Conservation (phyloP, 352 stramenopile species). For the Phytophthora hybrid region DNA sequence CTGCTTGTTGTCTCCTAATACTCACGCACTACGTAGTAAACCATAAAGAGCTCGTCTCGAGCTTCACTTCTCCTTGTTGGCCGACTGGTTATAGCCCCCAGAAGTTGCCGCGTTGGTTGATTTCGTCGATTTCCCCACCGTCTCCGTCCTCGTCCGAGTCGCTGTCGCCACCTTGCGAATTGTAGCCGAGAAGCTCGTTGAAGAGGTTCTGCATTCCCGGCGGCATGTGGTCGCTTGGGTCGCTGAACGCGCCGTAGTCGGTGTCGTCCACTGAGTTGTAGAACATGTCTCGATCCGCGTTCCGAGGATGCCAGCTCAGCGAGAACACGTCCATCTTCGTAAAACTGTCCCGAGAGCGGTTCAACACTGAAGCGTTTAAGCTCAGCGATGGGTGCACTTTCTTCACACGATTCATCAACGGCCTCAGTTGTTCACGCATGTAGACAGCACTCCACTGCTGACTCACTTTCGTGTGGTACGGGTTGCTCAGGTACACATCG, state of each 20-base stretch:
- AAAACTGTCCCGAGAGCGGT: constrained; percentile 17
- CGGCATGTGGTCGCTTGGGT: constrained; percentile 3
- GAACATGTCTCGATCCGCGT: constrained; percentile 18
- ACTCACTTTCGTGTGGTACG: constrained; percentile 15
- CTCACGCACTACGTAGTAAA: not conserved
- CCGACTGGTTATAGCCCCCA: not conserved
- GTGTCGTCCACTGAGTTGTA: constrained; percentile 10
- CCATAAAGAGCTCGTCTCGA: not conserved
- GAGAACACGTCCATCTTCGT: constrained; percentile 17
- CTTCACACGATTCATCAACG: constrained; percentile 19
- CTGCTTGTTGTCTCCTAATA: not conserved
- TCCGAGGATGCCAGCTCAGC: constrained; percentile 16
- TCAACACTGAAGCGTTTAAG: constrained; percentile 11
- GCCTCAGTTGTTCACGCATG: constrained; percentile 14
- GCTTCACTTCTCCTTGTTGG: not conserved
- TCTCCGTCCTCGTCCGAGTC: constrained; percentile 3
- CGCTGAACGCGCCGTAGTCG: constrained; percentile 9
- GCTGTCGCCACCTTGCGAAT: not conserved
- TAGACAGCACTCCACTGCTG: constrained; percentile 19
- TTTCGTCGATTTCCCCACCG: not conserved
- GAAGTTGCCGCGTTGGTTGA: not conserved
- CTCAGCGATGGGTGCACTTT: constrained; percentile 16
- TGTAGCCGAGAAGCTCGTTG: constrained; percentile 19
- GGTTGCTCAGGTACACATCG: constrained; percentile 21
- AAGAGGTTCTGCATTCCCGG: constrained; percentile 6